Conservation (phyloP, 2,329 filamentous ascomycete genomes). For the Chrysosporium queenslandicum region DNA sequence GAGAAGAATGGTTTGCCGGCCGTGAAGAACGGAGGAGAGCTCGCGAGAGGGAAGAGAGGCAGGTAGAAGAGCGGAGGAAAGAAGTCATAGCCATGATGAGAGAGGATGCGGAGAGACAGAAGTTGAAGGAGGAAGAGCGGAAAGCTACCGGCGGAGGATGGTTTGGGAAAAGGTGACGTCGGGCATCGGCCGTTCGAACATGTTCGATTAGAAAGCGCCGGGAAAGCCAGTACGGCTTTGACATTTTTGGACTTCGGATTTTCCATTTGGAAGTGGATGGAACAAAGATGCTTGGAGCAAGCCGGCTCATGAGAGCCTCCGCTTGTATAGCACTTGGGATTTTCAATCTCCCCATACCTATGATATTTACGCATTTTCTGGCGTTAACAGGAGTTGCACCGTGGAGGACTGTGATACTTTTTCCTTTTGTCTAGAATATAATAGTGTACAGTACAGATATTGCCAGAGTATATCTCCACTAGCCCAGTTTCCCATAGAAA, state of each 20-base stretch:
- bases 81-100: conserved; percentile 37
- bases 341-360: not conserved
- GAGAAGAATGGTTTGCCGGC: conserved; percentile 85
- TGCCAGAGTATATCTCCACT: conserved; percentile 16
- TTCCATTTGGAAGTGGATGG: not conserved
- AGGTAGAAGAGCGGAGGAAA: conserved; percentile 31
- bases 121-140: conserved; percentile 15
- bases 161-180: conserved; percentile 4
- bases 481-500: conserved; percentile 8
- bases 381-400: conserved; percentile 9
- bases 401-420: not conserved
- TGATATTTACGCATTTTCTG: conserved; percentile 1
- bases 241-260: not conserved
- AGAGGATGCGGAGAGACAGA: conserved; percentile 25
- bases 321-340: not conserved
- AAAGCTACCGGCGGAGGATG: conserved; percentile 1
- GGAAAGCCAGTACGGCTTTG: not conserved
- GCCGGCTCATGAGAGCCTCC: not conserved
- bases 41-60: conserved; percentile 50
- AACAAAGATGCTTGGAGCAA: not conserved
- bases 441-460: conserved; percentile 14
- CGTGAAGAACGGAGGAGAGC: conserved; percentile 60
- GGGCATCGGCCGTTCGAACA: not conserved
- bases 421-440: conserved; percentile 13
- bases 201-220: not conserved